Evolutionary conservation across 192 early-diverging fungal genomes (phyloP), one percentile per base, ranked within the genome.

Genomic region (Mortierella claussenii): DNA sequence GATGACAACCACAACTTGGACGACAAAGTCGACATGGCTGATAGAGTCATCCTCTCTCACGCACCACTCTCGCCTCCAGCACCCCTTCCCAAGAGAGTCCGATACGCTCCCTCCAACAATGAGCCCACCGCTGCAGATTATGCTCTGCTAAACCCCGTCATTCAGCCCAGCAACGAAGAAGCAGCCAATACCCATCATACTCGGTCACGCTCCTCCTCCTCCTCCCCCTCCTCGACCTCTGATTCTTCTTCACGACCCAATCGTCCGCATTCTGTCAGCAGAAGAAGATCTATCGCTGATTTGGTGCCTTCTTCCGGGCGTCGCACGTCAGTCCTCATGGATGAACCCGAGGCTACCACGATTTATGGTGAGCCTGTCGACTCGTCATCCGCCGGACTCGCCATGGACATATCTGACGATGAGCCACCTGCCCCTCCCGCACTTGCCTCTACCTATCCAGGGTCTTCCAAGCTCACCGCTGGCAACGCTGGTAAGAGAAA

Each of bases 121-220:
- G 53, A 47, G 8, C 67, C 57, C 27, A 48, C 64, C 1, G 34
- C 49, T 0, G 45, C 73, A 6, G 73, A 76, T 18, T 44, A 55
- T 17, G 46, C 73, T 13, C 64, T 60, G 18, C 61, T 76, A n/a
- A 34, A 76, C 8, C 65, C 73, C 1, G 23, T 76, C n/a, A 66
- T 75, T 51, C 56, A 60, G 21, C 71, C 71, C 24, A 47, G 50
- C 23, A 40, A 40, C 13, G 13, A 34, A 37, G 26, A 0, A 23
- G 18, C 27, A 33, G 24, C 15, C 0, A 10, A 13, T 21, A n/a
- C 8, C 7, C 37, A 13, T 10, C 37, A 40, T 13, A 10, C 37
- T 40, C 8, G 8, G 13, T 7, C 37, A 40, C 8, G 8, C 37
- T 40, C 37, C 8, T 40, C 37, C 13, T 40, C 37, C 37, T 10